A percentile compares a stretch with the other conserved stretches of the same genome.
Conservation (phyloP, 148 eudicot genomes). For the Camellia sinensis region DNA sequence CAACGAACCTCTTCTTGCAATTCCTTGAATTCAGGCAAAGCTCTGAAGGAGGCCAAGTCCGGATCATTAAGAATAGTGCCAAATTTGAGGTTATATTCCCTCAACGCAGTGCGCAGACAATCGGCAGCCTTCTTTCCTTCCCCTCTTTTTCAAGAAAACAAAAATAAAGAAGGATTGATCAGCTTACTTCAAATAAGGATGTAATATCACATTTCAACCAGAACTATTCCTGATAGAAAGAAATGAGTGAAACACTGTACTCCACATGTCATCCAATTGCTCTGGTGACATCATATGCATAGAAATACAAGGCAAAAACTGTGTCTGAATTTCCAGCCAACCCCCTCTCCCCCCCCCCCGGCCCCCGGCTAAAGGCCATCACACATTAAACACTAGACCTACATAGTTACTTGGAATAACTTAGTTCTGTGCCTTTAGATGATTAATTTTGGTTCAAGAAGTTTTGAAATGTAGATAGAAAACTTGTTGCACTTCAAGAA, state of each 20-base stretch:
- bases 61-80: slow-evolving; percentile 98
- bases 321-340: background rate
- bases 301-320: background rate
- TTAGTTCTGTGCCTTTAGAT: too few species aligned
- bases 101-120: slow-evolving; percentile 85
- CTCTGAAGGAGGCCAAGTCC: slow-evolving; percentile 95
- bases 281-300: background rate
- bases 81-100: slow-evolving; percentile 87
- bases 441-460: too few species aligned
- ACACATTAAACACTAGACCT: background rate
- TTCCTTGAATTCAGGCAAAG: slow-evolving; percentile 90
- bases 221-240: background rate
- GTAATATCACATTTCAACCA: background rate
- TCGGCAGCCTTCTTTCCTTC: slow-evolving; percentile 94
- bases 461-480: background rate
- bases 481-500: background rate
- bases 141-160: slow-evolving; percentile 63
- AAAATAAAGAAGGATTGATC: slow-evolving; percentile 11
- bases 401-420: background rate
- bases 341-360: background rate
- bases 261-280: background rate
- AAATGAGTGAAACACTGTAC: background rate
- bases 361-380: background rate
- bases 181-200: background rate
- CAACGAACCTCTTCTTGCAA: slow-evolving; percentile 89